Base-by-base conservation (phyloP, 2,329 filamentous ascomycete genomes). In the Thyridium curvatum region DNA sequence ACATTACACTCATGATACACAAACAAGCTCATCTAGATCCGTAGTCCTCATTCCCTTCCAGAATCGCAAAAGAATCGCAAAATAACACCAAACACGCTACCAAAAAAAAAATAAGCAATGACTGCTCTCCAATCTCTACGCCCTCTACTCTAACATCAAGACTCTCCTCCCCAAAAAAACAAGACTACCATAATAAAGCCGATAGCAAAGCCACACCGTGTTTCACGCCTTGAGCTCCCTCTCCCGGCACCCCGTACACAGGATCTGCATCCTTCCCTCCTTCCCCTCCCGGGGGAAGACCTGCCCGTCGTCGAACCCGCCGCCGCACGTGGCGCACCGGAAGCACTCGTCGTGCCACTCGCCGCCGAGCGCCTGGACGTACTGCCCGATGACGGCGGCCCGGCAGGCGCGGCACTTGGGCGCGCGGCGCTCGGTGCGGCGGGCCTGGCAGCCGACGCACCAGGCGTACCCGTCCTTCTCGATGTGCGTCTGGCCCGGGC, bases 401-500 rank as follows among this genome's bases (percentile, higher is more conserved):
- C 79, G 80, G 65, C 93, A 98, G 52, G 83, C 87, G 50, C 79
- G 77, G 62, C 93, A 98, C 63, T 94, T 94, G 34, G 88, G 84
- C 12, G 85, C 86, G 38, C 86, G 86, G 18, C 91, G 77, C 61
- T 94, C 88, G 12, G 89, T 96, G 28, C 93, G 80, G 56, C 89
- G 86, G 12, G 90, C 94, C 66, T 97, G 91, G 58, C 93, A 98
- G 16, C 76, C 76, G 34, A 97, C 78, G 62, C 93, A 98, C 90
- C 93, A 98, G 5, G 93, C 93, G 61, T 94, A 97, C 9, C 91
- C 91, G 50, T 97, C 91, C 64, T 95, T 95, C 59, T 98, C 93
- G 40, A 98, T 82, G 53, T 83, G 79, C 34, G 78, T 82, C 64
- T 73, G 76, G 43, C 76, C 77, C 35, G 72, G 70, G 48, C 74